Conservation (phyloP, 2,329 filamentous ascomycete genomes). For the Cercospora citrullina region DNA sequence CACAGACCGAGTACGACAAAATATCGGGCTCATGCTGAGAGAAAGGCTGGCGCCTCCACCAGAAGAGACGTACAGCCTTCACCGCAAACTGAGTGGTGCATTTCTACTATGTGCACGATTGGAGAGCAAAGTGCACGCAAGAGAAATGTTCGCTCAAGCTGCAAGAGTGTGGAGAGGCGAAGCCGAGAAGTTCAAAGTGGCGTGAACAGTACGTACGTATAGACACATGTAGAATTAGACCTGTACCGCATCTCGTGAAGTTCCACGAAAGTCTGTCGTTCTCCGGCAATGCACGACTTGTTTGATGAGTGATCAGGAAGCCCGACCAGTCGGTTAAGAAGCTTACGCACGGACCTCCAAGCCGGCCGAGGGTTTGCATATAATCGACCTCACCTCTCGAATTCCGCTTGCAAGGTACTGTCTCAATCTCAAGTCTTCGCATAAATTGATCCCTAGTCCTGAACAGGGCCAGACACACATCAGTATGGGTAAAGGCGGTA, state of each 20-base stretch:
- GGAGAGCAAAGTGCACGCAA: conserved; percentile 78
- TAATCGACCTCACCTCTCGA: conserved; percentile 10
- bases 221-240: conserved; percentile 14
- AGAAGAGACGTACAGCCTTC: conserved; percentile 94
- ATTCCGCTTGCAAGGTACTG: not conserved
- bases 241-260: conserved; percentile 1
- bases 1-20: conserved; percentile 81
- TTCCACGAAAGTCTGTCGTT: not conserved
- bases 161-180: conserved; percentile 41
- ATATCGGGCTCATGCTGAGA: conserved; percentile 90
- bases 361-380: not conserved
- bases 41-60: conserved; percentile 88
- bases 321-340: not conserved
- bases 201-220: not conserved
- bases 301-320: conserved; percentile 15
- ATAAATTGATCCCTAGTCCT: not conserved
- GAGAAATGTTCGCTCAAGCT: conserved; percentile 71
- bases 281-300: not conserved
- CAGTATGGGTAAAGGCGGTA: conserved; percentile 51
- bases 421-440: not conserved
- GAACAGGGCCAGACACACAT: too few relatives aligned
- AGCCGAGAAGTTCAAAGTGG: conserved; percentile 25
- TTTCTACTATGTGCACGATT: conserved; percentile 88
- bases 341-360: not conserved
- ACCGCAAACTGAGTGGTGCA: conserved; percentile 91